Evolutionary conservation across 495 filamentous ascomycete genomes (phyloP).

Genomic region (Penicillium cataractarum): DNA sequence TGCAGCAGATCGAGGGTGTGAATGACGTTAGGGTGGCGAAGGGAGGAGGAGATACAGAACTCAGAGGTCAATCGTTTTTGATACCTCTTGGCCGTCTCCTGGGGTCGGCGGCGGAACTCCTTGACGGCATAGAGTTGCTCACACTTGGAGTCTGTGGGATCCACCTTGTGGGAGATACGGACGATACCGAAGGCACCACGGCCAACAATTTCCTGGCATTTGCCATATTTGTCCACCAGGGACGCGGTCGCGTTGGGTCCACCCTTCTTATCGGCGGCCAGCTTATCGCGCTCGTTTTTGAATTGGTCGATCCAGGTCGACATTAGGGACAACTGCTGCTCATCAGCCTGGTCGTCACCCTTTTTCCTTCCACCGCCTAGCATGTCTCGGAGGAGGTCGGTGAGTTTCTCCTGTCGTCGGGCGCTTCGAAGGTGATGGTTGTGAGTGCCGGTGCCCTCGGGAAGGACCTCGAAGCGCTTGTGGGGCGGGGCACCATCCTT

Average conservation of each 20-base stretch:
- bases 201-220: conserved; percentile 98
- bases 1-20: conserved; percentile 94
- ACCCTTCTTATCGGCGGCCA: conserved; percentile 75
- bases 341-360: conserved; percentile 64
- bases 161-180: conserved; percentile 94
- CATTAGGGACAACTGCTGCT: conserved; percentile 89
- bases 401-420: conserved; percentile 91
- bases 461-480: conserved; percentile 61
- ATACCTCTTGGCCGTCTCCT: conserved; percentile 94
- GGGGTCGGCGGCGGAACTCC: conserved; percentile 91
- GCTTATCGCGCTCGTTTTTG: conserved; percentile 79
- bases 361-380: conserved; percentile 75
- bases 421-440: conserved; percentile 84
- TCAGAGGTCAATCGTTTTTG: conserved; percentile 98
- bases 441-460: conserved; percentile 66
- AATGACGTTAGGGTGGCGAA: conserved; percentile 97
- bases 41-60: conserved; percentile 97
- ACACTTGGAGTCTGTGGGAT: conserved; percentile 73
- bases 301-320: conserved; percentile 96
- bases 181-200: conserved; percentile 97
- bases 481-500: conserved; percentile 47
- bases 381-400: conserved; percentile 86
- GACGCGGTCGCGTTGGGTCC: conserved; percentile 77
- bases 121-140: conserved; percentile 98
- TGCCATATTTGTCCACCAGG: conserved; percentile 95